Evolutionary conservation across 768 basidiomycete species (phyloP), one percentile per base, ranked within the genome.

Genomic region (Boletus sp.): DNA sequence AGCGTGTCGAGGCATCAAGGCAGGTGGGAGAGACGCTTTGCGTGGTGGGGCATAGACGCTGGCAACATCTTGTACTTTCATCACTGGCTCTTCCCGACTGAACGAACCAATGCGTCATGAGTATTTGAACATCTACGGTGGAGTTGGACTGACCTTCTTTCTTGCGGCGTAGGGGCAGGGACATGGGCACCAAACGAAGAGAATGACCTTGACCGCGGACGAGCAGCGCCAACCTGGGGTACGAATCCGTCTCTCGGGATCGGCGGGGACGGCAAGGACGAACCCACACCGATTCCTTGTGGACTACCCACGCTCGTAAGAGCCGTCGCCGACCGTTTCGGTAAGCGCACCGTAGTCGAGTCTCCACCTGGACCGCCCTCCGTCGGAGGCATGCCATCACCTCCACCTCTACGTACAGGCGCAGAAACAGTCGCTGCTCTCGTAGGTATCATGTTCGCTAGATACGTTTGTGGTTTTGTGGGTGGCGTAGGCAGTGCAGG

Each of bases 141-240:
- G 1, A 25, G 10, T n/a, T 14, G 4, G 8, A 55, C 64, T 27
- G 8, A 71, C 70, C 64, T 65, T 42, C 15, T 57, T 21, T 58
- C 53, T 17, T 29, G 56, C 13, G 43, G 46, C 25, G 9, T 1
- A 8, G 47, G 34, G 5, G 13, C n/a, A 46, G 49, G 43, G 1
- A 50, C 50, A 5, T 68, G 60, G 5, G 76, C 73, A 47, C 82
- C 79, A 68, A 90, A 85, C 3, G 82, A 85, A 9, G 88, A 90
- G 64, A 92, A 92, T 21, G 87, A 90, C 47, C 88, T 69, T 5
- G 90, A 90, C 6, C 80, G 71, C 14, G 79, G 81, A 7, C 90
- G 72, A 9, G 73, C 61, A 3, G 75, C 75, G 7, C 76, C 74
- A 9, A 73, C 74, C 51, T 78, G 77, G 0, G 89, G 87, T 53